Evolutionary conservation across 83 land plant species (phyloP).

Genomic region (Thuja plicata): DNA sequence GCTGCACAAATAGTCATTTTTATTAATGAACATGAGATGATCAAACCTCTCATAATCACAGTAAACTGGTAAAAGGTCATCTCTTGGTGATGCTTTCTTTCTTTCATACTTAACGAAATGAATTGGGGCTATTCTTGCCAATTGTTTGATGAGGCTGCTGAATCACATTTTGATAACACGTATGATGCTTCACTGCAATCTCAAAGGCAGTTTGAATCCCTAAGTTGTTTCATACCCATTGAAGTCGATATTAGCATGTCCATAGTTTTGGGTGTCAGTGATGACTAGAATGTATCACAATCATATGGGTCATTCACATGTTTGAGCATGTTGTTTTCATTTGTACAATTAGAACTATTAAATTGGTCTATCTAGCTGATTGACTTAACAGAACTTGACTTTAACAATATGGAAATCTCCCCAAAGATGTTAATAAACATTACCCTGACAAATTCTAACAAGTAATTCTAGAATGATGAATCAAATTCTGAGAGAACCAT

Average conservation of each 20-base stretch:
- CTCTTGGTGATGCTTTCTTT: neutral
- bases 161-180: neutral
- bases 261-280: neutral
- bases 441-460: too few relatives aligned
- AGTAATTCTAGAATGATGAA: too few relatives aligned
- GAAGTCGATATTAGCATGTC: neutral
- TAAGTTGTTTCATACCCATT: neutral
- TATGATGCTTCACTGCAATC: neutral
- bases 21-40: neutral
- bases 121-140: neutral
- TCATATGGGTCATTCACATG: too few relatives aligned
- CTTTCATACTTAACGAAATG: neutral
- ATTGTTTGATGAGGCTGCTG: neutral
- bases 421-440: too few relatives aligned
- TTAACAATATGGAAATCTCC: too few relatives aligned
- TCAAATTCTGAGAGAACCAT: too few relatives aligned
- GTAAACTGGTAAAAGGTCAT: neutral
- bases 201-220: neutral
- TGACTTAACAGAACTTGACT: too few relatives aligned
- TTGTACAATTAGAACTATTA: too few relatives aligned
- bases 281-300: neutral
- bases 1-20: neutral
- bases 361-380: too few relatives aligned
- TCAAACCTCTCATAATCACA: neutral
- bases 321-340: too few relatives aligned